Percentiles rank a stretch among this genome's conserved stretches.
These are phyloP conservation scores for Ganoderma resinaceum DNA, from an alignment of 1,284 basidiomycete genomes.

Conservation along the genomic window DNA sequence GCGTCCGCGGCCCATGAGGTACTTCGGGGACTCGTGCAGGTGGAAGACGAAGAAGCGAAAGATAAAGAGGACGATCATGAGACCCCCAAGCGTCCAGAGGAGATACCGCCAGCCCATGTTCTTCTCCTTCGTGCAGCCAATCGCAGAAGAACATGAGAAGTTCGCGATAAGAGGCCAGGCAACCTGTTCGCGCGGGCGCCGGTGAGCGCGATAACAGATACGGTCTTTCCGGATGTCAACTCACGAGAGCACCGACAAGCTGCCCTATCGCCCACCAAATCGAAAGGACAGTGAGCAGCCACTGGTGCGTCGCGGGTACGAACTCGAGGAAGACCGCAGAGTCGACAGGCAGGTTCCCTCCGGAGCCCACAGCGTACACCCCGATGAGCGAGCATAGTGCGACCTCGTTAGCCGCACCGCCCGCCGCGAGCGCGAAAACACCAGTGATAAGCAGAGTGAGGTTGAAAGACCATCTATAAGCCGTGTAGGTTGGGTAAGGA, in stretches of 20 bases:
- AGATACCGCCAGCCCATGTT: conserved; percentile 79
- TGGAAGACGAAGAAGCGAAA: conserved; percentile 76
- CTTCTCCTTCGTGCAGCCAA: conserved; percentile 48
- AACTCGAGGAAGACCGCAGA: conserved; percentile 79
- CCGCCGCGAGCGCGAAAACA: conserved; percentile 67
- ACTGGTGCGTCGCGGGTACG: conserved; percentile 64
- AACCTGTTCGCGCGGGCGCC: conserved; percentile 38
- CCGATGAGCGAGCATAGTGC: conserved; percentile 60
- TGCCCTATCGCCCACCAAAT: conserved; percentile 73
- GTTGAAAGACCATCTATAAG: conserved; percentile 71
- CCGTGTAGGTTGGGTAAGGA: neutral
- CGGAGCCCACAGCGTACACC: conserved; percentile 68
- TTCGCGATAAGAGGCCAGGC: conserved; percentile 66
- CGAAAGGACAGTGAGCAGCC: conserved; percentile 64
- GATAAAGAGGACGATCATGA: conserved; percentile 67
- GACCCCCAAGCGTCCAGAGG: conserved; percentile 62
- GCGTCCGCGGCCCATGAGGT: conserved; percentile 70
- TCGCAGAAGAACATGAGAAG: conserved; percentile 56
- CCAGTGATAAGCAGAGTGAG: conserved; percentile 74
- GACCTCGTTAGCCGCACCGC: conserved; percentile 59
- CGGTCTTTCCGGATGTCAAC: conserved; percentile 62
- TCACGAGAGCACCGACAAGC: conserved; percentile 60
- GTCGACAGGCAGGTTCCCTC: conserved; percentile 79
- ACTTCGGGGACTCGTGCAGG: conserved; percentile 77
- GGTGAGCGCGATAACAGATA: conserved; percentile 49